Evolutionary conservation across 1,284 basidiomycete species (phyloP).

Genomic region (Cryptococcus wingfieldii): DNA sequence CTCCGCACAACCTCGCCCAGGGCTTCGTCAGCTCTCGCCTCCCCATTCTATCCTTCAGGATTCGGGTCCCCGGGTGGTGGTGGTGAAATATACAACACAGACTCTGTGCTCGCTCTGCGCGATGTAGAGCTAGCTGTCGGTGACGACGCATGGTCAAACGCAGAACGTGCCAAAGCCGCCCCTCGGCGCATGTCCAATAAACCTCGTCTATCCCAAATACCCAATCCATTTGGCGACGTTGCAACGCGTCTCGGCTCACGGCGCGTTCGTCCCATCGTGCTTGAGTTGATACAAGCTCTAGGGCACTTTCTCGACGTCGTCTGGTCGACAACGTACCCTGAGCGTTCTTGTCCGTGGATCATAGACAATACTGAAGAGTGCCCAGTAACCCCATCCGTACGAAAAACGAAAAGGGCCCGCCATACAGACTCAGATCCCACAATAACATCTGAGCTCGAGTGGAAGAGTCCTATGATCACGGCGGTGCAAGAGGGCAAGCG

Average conservation of each 20-base stretch:
- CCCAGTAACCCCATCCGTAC: constrained; percentile 4
- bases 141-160: constrained; percentile 19
- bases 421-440: background rate
- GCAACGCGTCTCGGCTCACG: constrained; percentile 28
- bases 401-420: background rate
- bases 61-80: constrained; percentile 1
- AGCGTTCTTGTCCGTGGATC: constrained; percentile 24
- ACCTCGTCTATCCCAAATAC: constrained; percentile 27
- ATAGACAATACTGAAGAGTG: constrained; percentile 9
- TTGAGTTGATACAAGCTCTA: constrained; percentile 41
- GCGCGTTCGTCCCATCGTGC: constrained; percentile 39
- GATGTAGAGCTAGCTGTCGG: constrained; percentile 45
- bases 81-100: constrained; percentile 35
- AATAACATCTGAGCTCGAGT: constrained; percentile 4
- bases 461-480: constrained; percentile 36
- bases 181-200: constrained; percentile 27
- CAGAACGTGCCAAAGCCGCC: constrained; percentile 4
- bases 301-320: constrained; percentile 42
- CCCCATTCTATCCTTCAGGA: background rate
- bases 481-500: constrained; percentile 37
- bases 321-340: constrained; percentile 29
- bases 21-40: background rate
- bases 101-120: constrained; percentile 32
- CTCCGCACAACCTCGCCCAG: background rate
- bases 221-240: constrained; percentile 39